Conservation (phyloP, 1,284 basidiomycete species). For the Schizophyllum commune region DNA sequence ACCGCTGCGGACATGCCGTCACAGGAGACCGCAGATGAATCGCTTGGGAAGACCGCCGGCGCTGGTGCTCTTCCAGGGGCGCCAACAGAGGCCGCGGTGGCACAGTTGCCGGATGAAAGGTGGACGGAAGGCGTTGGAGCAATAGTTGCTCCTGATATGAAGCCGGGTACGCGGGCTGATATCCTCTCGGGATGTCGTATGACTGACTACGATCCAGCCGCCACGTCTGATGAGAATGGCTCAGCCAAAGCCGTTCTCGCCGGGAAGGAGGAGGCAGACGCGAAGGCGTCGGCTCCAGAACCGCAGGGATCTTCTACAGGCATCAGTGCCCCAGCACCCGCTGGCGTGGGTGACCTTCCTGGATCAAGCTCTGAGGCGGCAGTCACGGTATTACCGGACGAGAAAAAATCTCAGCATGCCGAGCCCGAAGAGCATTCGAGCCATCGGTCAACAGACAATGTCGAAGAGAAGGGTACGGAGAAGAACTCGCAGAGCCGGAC, state of each 20-base stretch:
- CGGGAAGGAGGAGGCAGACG: neutral
- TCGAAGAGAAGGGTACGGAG: too few species aligned
- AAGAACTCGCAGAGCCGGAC: neutral
- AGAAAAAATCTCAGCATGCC: neutral
- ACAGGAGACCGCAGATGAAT: neutral
- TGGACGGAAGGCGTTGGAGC: neutral
- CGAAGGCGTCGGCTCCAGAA: neutral
- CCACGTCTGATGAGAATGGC: neutral
- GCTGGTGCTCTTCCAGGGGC: neutral
- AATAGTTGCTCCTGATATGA: neutral
- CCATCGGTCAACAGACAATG: too few species aligned
- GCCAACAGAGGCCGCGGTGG: neutral
- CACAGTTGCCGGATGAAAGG: neutral
- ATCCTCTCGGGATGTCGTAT: neutral
- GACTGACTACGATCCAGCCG: neutral
- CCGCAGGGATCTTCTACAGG: neutral
- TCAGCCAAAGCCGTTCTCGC: neutral
- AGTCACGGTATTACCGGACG: neutral
- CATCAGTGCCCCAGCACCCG: neutral
- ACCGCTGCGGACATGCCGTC: neutral
- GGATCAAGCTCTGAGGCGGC: neutral
- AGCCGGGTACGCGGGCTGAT: neutral
- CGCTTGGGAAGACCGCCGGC: neutral
- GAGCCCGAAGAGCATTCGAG: too few species aligned
- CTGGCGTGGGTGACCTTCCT: neutral